Evolutionary conservation across 495 filamentous ascomycete species (phyloP).

Genomic region (Penicillium robsamsonii): DNA sequence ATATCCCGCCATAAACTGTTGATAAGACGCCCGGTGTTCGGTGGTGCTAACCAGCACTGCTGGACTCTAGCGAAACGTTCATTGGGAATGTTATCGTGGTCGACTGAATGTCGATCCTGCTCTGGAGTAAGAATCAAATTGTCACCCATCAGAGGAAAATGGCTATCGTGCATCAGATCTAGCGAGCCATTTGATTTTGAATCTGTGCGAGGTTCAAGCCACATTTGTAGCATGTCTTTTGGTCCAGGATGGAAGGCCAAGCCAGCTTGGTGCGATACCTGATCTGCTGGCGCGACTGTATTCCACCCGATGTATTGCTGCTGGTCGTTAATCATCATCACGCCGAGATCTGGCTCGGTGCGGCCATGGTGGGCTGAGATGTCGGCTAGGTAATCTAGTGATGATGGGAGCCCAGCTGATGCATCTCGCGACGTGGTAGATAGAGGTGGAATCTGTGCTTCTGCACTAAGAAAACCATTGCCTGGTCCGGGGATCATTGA

Average conservation of each 20-base stretch:
- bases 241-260: slow-evolving; percentile 29
- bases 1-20: slow-evolving; percentile 50
- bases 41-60: slow-evolving; percentile 48
- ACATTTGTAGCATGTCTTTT: slow-evolving; percentile 41
- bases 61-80: slow-evolving; percentile 52
- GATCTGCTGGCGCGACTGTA: slow-evolving; percentile 28
- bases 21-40: slow-evolving; percentile 46
- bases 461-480: slow-evolving; percentile 19
- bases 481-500: slow-evolving; percentile 15
- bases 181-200: slow-evolving; percentile 37
- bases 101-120: slow-evolving; percentile 26
- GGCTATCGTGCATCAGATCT: slow-evolving; percentile 33
- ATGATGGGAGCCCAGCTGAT: slow-evolving; percentile 27
- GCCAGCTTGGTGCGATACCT: slow-evolving; percentile 23
- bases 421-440: slow-evolving; percentile 26
- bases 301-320: slow-evolving; percentile 39
- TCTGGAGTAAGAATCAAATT: slow-evolving; percentile 24
- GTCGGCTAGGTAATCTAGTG: slow-evolving; percentile 41
- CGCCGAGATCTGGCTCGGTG: slow-evolving; percentile 31
- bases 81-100: slow-evolving; percentile 41
- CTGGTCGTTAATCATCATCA: slow-evolving; percentile 40
- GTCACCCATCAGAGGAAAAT: slow-evolving; percentile 34
- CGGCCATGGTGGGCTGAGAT: slow-evolving; percentile 41
- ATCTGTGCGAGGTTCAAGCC: slow-evolving; percentile 42
- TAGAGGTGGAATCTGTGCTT: slow-evolving; percentile 16